These are phyloP conservation scores for Pleurotus djamor DNA, from an alignment of 768 basidiomycete genomes.

Conservation along the genomic window DNA sequence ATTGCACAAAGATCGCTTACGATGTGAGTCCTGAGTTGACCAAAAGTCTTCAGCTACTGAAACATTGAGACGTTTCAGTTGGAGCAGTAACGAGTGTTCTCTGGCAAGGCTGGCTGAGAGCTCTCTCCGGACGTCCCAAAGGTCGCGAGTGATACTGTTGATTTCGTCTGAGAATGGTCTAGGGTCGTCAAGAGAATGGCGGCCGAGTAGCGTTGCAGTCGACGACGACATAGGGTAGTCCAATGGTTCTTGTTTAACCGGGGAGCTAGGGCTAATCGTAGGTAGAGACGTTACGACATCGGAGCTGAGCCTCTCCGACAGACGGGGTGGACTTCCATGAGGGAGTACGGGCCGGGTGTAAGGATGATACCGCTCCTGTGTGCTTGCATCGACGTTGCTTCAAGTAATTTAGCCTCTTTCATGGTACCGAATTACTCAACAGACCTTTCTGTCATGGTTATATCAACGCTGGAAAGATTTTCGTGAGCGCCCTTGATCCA, in stretches of 20 bases:
- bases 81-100: slow-evolving; percentile 21
- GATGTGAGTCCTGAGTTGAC: background rate
- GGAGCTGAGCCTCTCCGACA: no score
- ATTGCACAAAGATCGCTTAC: background rate
- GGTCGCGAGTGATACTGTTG: slow-evolving; percentile 18
- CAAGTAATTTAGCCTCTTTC: no score
- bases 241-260: no score
- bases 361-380: background rate
- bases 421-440: no score
- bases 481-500: background rate
- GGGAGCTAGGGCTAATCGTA: no score
- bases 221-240: no score
- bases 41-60: background rate
- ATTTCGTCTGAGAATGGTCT: background rate
- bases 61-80: slow-evolving; percentile 19
- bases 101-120: slow-evolving; percentile 19
- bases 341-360: background rate
- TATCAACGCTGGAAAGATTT: slow-evolving; percentile 3
- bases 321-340: no score
- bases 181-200: background rate
- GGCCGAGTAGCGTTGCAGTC: no score
- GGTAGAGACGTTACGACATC: no score
- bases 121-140: slow-evolving; percentile 22
- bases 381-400: background rate
- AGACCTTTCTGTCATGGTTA: background rate